Percentiles rank a stretch among this genome's conserved stretches.
Evolutionary conservation across 2,329 filamentous ascomycete genomes (phyloP).

Genomic region (Verticillium tricorpus): DNA sequence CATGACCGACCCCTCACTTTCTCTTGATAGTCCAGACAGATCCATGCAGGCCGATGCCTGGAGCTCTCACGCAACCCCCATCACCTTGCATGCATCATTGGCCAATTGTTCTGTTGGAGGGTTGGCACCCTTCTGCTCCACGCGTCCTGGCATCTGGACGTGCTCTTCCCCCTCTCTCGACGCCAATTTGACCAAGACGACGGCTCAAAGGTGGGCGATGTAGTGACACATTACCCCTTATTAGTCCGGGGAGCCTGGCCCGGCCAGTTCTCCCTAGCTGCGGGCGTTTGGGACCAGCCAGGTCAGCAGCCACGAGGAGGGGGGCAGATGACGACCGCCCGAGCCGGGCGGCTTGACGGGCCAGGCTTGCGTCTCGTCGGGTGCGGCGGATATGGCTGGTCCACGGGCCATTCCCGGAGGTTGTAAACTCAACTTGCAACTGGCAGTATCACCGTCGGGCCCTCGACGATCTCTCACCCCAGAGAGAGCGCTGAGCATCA

Average conservation of each 20-base stretch:
- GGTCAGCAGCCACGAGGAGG: not conserved
- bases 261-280: not conserved
- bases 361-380: not conserved
- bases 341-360: not conserved
- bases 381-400: not conserved
- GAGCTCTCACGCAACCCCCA: not conserved
- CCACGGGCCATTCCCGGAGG: not conserved
- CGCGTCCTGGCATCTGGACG: not conserved
- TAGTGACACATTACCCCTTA: not conserved
- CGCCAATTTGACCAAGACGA: not conserved
- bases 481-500: not conserved
- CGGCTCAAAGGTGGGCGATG: not conserved
- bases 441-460: not conserved
- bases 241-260: not conserved
- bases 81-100: not conserved
- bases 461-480: not conserved
- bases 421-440: not conserved
- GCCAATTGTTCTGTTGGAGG: not conserved
- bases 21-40: not conserved
- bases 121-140: not conserved
- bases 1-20: not conserved
- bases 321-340: not conserved
- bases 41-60: not conserved
- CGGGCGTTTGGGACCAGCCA: not conserved
- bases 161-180: not conserved